These are phyloP conservation scores for Candida ipomoeae DNA, from an alignment of 805 yeast genomes.

Conservation along the genomic window DNA sequence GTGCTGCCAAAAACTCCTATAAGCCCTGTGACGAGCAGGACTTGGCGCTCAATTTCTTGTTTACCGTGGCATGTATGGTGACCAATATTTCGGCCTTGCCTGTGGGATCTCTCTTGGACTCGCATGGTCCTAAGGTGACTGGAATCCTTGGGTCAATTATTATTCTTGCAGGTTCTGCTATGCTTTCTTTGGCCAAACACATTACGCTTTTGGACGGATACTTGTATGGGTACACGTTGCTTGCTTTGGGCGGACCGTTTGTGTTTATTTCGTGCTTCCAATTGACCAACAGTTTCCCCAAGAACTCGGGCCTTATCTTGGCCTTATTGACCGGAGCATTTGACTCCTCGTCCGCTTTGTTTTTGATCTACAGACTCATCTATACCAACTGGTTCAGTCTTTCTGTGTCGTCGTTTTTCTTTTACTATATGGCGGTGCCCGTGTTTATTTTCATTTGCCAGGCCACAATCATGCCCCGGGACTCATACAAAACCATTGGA, in stretches of 20 bases:
- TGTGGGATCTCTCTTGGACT: slow-evolving; percentile 77
- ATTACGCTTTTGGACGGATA: slow-evolving; percentile 55
- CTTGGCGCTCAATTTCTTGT: slow-evolving; percentile 72
- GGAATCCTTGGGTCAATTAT: slow-evolving; percentile 69
- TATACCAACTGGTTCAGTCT: slow-evolving; percentile 46
- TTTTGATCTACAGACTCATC: slow-evolving; percentile 63
- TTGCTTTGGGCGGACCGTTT: slow-evolving; percentile 93
- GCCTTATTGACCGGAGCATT: slow-evolving; percentile 91
- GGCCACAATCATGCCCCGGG: slow-evolving; percentile 71
- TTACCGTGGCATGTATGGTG: slow-evolving; percentile 80
- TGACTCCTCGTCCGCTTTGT: slow-evolving; percentile 88
- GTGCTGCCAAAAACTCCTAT: slow-evolving; percentile 7
- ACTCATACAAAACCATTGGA: slow-evolving; percentile 69
- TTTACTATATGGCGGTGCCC: slow-evolving; percentile 68
- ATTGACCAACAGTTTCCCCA: slow-evolving; percentile 81
- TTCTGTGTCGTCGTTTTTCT: slow-evolving; percentile 58
- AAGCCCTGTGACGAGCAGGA: slow-evolving; percentile 70
- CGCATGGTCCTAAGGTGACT: slow-evolving; percentile 73
- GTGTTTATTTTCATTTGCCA: slow-evolving; percentile 72
- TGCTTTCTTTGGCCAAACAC: slow-evolving; percentile 37
- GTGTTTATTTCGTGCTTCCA: slow-evolving; percentile 89
- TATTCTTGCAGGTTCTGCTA: slow-evolving; percentile 52
- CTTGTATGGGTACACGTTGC: slow-evolving; percentile 63
- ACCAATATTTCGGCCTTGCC: slow-evolving; percentile 80
- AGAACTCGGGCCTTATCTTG: slow-evolving; percentile 71